Conservation (phyloP, 2,329 filamentous ascomycete genomes). For the Colletotrichum musicola region DNA sequence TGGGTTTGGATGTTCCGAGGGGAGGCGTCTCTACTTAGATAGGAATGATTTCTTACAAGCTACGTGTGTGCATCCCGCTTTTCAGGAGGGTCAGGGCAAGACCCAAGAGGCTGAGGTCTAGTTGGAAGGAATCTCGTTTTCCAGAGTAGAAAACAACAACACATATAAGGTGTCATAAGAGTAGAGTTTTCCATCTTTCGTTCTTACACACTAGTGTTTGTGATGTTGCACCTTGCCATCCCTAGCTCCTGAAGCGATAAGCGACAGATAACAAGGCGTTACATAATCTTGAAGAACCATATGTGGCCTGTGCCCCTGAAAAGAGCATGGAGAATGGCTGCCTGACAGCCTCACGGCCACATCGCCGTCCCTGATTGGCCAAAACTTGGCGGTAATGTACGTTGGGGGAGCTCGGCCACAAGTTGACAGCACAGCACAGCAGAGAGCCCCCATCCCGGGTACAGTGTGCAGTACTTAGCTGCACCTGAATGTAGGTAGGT, state of each 20-base stretch:
- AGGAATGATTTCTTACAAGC: not conserved
- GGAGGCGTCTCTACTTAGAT: not conserved
- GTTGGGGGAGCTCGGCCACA: conserved; percentile 14
- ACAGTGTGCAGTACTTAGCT: not conserved
- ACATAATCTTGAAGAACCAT: conserved; percentile 11
- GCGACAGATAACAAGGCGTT: not conserved
- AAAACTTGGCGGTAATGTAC: conserved; percentile 29
- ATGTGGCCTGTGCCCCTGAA: conserved; percentile 35
- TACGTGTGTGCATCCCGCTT: not conserved
- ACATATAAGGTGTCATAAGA: too few species aligned
- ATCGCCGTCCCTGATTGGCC: conserved; percentile 15
- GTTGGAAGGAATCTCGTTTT: too few species aligned
- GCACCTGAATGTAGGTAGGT: not conserved
- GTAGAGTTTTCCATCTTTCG: too few species aligned
- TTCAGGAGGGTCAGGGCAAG: not conserved
- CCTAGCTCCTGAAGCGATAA: not conserved
- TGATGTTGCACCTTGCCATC: too few species aligned
- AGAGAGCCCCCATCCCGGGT: not conserved
- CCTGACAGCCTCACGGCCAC: conserved; percentile 22
- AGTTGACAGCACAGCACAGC: not conserved
- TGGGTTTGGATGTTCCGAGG: conserved; percentile 20
- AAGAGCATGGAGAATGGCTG: conserved; percentile 20
- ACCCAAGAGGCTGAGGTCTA: too few species aligned
- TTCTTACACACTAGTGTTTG: too few species aligned
- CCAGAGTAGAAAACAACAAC: too few species aligned